These are phyloP conservation scores for Xylaria sp. DNA, from an alignment of 2,329 filamentous ascomycete genomes.

Conservation along the genomic window DNA sequence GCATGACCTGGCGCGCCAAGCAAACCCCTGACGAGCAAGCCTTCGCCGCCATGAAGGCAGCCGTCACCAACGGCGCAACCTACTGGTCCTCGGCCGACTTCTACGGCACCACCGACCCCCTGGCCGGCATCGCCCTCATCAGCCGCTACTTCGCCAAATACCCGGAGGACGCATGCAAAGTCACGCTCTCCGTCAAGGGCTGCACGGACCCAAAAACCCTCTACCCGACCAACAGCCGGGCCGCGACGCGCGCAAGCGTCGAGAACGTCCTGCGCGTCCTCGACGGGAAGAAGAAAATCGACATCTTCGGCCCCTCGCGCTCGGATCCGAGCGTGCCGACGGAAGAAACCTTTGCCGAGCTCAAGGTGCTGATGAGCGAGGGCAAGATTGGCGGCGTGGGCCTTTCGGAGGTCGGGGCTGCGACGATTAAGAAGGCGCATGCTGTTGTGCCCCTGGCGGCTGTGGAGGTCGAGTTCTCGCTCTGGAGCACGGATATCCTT, in stretches of 20 bases:
- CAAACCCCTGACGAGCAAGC: conserved; percentile 14
- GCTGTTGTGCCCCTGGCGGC: conserved; percentile 54
- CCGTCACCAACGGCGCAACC: conserved; percentile 31
- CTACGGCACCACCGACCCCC: conserved; percentile 39
- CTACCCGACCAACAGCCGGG: conserved; percentile 36
- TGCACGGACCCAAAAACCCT: conserved; percentile 34
- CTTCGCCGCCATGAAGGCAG: conserved; percentile 42
- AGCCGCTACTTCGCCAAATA: conserved; percentile 47
- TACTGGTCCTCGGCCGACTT: conserved; percentile 36
- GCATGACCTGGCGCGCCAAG: neutral
- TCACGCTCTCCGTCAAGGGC: conserved; percentile 47
- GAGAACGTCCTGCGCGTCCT: conserved; percentile 41
- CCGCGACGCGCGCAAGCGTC: conserved; percentile 39
- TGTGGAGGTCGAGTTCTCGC: conserved; percentile 35
- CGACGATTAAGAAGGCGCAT: conserved; percentile 38
- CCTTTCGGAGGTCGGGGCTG: conserved; percentile 31
- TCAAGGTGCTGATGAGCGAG: conserved; percentile 29
- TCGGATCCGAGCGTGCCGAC: conserved; percentile 37
- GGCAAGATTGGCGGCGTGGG: conserved; percentile 31
- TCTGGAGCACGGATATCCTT: conserved; percentile 51
- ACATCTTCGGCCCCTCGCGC: conserved; percentile 45
- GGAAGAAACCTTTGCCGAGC: conserved; percentile 29
- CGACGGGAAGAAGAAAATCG: conserved; percentile 42
- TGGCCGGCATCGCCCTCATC: conserved; percentile 36
- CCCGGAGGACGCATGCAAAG: conserved; percentile 43